Percentiles rank a stretch among this genome's conserved stretches.
These are phyloP conservation scores for Fusarium sp. DNA, from an alignment of 2,329 filamentous ascomycete species.

Conservation along the genomic window DNA sequence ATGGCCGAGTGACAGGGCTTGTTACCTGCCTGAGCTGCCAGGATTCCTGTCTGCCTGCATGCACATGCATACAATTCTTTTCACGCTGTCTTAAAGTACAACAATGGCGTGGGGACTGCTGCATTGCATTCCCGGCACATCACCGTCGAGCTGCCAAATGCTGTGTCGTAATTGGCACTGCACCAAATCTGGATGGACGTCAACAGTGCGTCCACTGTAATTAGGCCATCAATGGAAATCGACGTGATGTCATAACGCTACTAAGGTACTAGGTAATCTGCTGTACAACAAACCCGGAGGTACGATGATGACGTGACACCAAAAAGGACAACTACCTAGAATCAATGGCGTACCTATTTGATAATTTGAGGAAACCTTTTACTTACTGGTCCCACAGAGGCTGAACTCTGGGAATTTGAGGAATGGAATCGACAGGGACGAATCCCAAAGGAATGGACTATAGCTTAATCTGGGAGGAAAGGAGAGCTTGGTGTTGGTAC, in stretches of 20 bases:
- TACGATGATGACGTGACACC: background rate
- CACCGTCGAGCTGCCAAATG: conserved; percentile 7
- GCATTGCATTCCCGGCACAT: conserved; percentile 32
- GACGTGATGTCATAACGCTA: conserved; percentile 16
- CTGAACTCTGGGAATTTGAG: conserved; percentile 3
- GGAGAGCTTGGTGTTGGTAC: conserved; percentile 4
- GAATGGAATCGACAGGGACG: conserved; percentile 31
- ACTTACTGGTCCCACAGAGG: background rate
- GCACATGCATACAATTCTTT: background rate
- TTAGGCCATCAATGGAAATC: conserved; percentile 1
- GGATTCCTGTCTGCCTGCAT: background rate
- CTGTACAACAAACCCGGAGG: conserved; percentile 2
- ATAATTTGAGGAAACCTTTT: background rate
- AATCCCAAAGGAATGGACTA: conserved; percentile 11
- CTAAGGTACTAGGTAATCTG: background rate
- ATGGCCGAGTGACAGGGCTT: background rate
- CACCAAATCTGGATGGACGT: background rate
- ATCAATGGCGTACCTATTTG: background rate
- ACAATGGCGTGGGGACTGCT: conserved; percentile 17
- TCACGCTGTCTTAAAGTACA: background rate
- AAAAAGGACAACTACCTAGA: background rate
- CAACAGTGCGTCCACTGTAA: background rate
- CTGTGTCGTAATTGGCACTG: background rate
- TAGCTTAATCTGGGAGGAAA: conserved; percentile 14
- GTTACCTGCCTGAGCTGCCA: background rate